Conservation (phyloP, 768 basidiomycete genomes). For the Tephrocybe sp. region DNA sequence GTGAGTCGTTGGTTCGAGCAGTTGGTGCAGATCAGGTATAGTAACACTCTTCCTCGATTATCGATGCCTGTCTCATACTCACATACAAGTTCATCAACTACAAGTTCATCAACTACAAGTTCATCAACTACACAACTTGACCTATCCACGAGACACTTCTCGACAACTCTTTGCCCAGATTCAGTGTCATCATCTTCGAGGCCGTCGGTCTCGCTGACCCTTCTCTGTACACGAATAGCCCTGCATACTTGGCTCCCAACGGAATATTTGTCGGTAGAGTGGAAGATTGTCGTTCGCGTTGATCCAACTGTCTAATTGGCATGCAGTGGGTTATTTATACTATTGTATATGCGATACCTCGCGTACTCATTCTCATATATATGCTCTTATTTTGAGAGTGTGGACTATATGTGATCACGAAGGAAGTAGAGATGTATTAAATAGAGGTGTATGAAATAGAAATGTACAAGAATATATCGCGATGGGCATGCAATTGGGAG, state of each 20-base stretch:
- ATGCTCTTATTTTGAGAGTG: too few relatives aligned
- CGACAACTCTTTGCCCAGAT: conserved; percentile 34
- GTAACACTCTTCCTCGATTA: background rate
- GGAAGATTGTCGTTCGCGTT: conserved; percentile 53
- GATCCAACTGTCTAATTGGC: conserved; percentile 9
- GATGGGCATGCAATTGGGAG: too few relatives aligned
- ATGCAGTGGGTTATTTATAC: too few relatives aligned
- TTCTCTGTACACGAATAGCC: conserved; percentile 37
- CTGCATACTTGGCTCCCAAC: conserved; percentile 39
- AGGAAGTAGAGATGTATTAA: too few relatives aligned
- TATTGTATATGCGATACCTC: too few relatives aligned
- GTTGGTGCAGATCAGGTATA: conserved; percentile 54
- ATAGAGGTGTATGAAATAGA: too few relatives aligned
- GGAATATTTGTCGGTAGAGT: conserved; percentile 46
- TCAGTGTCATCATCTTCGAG: conserved; percentile 48
- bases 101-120: too few relatives aligned
- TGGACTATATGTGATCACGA: too few relatives aligned
- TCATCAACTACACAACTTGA: conserved; percentile 45
- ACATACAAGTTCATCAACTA: conserved; percentile 34
- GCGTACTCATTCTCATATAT: too few relatives aligned
- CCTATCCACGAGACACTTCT: conserved; percentile 39
- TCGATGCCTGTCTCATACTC: background rate
- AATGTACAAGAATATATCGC: too few relatives aligned
- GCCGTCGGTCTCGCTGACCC: conserved; percentile 37
- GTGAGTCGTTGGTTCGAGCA: conserved; percentile 42